A percentile compares a stretch with the other conserved stretches of the same genome.
phyloP scores from a whole-genome alignment of 1,284 basidiomycete genomes.

The Sphaerobolus stellatus region DNA sequence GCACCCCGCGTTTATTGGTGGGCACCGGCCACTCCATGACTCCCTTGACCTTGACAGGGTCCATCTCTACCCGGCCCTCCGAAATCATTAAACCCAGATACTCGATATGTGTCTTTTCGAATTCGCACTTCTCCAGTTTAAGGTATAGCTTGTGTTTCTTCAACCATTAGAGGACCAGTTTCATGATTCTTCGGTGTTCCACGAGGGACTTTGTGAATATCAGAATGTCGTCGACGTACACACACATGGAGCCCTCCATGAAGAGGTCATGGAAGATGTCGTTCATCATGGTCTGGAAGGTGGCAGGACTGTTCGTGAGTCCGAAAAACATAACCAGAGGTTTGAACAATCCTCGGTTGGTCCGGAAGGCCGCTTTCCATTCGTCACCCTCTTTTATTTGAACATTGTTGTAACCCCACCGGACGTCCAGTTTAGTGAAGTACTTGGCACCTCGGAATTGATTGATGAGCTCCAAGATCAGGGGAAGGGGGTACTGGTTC shows the following conservation, averaged over 20 bases:
- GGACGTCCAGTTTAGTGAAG: constrained; percentile 29
- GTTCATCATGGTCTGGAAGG: not conserved
- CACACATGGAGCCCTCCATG: too few species aligned
- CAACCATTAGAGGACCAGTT: not conserved
- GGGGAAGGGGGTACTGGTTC: constrained; percentile 25
- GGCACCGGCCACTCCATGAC: constrained; percentile 33
- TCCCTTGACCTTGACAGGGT: constrained; percentile 29
- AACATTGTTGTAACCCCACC: constrained; percentile 31
- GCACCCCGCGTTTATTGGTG: too few species aligned
- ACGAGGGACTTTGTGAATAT: not conserved
- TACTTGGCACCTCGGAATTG: constrained; percentile 17
- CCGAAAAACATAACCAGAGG: not conserved
- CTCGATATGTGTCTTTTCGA: too few species aligned
- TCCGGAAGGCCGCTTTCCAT: constrained; percentile 37
- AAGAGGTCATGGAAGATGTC: too few species aligned
- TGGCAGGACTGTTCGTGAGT: not conserved
- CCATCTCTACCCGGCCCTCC: too few species aligned
- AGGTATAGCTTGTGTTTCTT: constrained; percentile 19
- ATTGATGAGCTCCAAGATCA: constrained; percentile 22
- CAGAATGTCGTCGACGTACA: constrained; percentile 3
- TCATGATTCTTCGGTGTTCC: not conserved
- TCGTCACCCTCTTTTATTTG: constrained; percentile 35
- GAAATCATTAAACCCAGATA: too few species aligned
- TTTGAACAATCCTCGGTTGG: constrained; percentile 19
- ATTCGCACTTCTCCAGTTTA: too few species aligned